Evolutionary conservation across 2,329 filamentous ascomycete genomes (phyloP), one percentile per base, ranked within the genome.

Genomic region (Verticillium isaacii): DNA sequence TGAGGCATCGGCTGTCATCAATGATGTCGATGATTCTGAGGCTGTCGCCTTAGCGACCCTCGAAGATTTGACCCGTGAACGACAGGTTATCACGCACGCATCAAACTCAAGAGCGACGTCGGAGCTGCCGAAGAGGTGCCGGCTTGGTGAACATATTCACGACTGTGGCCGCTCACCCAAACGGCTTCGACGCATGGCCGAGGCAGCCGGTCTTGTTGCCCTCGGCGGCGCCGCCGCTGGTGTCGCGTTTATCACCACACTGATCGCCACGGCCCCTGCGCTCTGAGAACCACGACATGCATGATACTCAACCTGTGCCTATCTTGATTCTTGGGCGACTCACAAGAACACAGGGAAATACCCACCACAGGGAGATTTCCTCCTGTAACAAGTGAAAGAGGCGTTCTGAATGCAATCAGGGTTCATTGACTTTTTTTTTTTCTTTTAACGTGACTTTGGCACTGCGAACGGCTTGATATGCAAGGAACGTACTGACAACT

Each of bases 231-330:
- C 71, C 25, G 70, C 72, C 8, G 70, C 71, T 12, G 73, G 74
- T 9, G 70, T 73, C 1, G 72, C 74, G 59, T 69, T 78, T 2
- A 63, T 78, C 12, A 71, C 72, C 1, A 73, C 74, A 1, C 67
- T 78, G 14, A 73, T 77, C 52, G 76, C 74, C 63, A 77, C 75
- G 9, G 76, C 75, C 1, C 76, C 75, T 0, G 69, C 70, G 3
- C 72, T 77, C 11, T 52, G 45, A 52, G 45, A 19, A 17, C n/a
- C 19, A 12, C 29, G 7, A 19, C 14, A 17, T 56, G 17, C 54
- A 32, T 25, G 7, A 11, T 25, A 32, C 25, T 56, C n/a, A 8
- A 41, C 37, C 15, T 41, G 37, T 41, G 9, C 3, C 37, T 15
- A 15, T 7, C 15, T 17, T 11, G 14, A 41, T 15, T 15, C 37